Base-by-base conservation (phyloP, 805 yeast genomes). In the Metschnikowia anglica region DNA sequence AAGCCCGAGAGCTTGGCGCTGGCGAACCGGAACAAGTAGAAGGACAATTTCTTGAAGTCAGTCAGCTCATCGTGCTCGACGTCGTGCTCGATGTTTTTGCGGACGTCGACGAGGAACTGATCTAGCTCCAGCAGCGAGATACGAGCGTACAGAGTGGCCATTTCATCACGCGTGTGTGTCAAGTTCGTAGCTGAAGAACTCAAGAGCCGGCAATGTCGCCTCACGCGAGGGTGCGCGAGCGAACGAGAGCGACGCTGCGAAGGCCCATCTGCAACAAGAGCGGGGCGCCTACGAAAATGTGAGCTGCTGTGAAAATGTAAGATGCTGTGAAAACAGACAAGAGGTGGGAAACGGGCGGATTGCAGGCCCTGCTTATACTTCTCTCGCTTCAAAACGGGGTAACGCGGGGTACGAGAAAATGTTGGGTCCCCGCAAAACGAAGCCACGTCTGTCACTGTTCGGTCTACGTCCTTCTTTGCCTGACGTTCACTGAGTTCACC, bases 31-130 rank as follows among this genome's bases (percentile, higher is more conserved):
- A 67, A 59, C 17, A 70, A 53, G 45, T 61, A 67, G 7, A 68
- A 51, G 15, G 59, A 45, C 38, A 70, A 49, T 38, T 61, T 63
- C 40, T 61, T 64, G 52, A 67, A 69, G 49, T 70, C 72, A 9
- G 69, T 59, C 17, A 33, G 38, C 1, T 35, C 41, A n/a, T 39
- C 43, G 17, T 27, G 34, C 23, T 43, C 40, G 26, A 60, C 63
- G 39, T 62, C 66, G 35, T 54, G 48, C 32, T 55, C 53, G 36
- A 68, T 57, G 41, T 65, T 63, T 24, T 42, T 49, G 34, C 60
- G 58, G 23, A 70, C 61, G 42, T 70, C 75, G 24, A 58, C 52
- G 16, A 70, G 56, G 42, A 70, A 69, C 44, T 47, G 53, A 7
- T 44, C 39, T 30, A 70, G 53, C 36, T 70, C 74, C 9, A 49